Base-by-base conservation (phyloP, 345 rosid species). In the Eucalyptus microcorys region DNA sequence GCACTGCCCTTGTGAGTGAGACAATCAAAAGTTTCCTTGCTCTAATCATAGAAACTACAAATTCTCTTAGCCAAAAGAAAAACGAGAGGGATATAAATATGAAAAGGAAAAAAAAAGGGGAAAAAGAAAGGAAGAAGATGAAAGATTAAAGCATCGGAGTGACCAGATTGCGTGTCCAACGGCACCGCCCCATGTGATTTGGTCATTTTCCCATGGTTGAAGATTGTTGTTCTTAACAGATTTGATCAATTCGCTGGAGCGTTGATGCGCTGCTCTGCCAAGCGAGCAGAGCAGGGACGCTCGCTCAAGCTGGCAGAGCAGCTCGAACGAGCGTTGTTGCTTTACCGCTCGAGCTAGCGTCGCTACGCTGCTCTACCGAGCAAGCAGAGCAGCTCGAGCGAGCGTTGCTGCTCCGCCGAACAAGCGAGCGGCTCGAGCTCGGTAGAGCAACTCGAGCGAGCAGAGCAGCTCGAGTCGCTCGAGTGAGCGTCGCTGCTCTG, bases 111-210 rank as follows among this genome's bases (percentile, higher is more conserved):
- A 37, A n/a, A n/a, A 40, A 26, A n/a, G 59, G 59, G 83, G 47
- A 10, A 47, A 85, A 81, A 37, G 55, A 86, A 88, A 86, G 68
- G 76, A 89, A 59, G 50, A 30, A 85, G 85, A 71, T 52, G 50
- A 86, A 52, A 87, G 88, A 89, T 83, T 88, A 86, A 71, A 80
- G 87, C 42, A 81, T 32, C 37, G 52, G 19, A 89, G 81, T 88
- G 91, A 57, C 30, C 40, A 24, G 55, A 59, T 89, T 87, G 61
- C 53, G 34, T 91, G 92, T 89, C 90, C 87, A 85, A 59, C 86
- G 53, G 34, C 91, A 89, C 92, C 89, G 93, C 92, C 93, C 71
- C 55, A 37, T 76, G 5, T 37, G 47, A 76, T 40, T 76, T 76
- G 47, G 30, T 76, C 83, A 76, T 76, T 37, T 76, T 40, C 16